Base-by-base conservation (phyloP, 768 basidiomycete species). In the Tylopilus intermedius region DNA sequence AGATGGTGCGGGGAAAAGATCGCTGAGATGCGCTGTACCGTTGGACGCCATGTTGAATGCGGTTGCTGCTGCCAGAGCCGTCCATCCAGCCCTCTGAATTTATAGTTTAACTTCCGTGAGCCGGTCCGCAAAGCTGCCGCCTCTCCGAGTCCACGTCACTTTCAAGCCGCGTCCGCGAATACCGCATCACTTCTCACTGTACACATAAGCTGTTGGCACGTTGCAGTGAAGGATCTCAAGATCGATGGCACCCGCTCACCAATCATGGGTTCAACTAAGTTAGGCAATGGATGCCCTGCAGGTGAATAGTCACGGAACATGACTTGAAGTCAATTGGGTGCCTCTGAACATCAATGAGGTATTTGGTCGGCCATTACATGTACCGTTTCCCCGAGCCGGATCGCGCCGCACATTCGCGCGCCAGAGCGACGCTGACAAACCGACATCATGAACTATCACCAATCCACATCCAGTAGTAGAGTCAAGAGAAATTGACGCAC, bases 1-100 rank as follows among this genome's bases (percentile, higher is more conserved):
- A 11, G 64, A 61, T 10, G 67, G 68, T 0, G 15, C 45, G 0
- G 67, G 60, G 40, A 70, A 68, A 37, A 68, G 56, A 1, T 50
- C 39, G 30, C 67, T 64, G 4, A 61, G 54, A 4, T 52, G 26
- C 8, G 26, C 24, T 26, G 45, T 26, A 26, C 5, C n/a, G 45
- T 37, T 45, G 30, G 43, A 53, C 6, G 57, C 57, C 63, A 65
- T 62, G 54, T 4, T 46, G 33, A 6, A 26, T 5, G 5, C 21
- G 22, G 22, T 30, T 30, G 30, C 22, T 10, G 6, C 24, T 42
- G 24, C 41, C 13, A 38, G 3, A 5, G 38, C 18, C 7, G n/a
- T 18, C n/a, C 38, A 11, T 15, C 14, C 37, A 15, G 15, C 38
- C n/a, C 35, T 10, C 11, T 14, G 35, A 33, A 18, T 18, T 38